A percentile compares a stretch with the other conserved stretches of the same genome.
Conservation (phyloP, 805 yeast genomes). For the Yamadazyma scolyti region DNA sequence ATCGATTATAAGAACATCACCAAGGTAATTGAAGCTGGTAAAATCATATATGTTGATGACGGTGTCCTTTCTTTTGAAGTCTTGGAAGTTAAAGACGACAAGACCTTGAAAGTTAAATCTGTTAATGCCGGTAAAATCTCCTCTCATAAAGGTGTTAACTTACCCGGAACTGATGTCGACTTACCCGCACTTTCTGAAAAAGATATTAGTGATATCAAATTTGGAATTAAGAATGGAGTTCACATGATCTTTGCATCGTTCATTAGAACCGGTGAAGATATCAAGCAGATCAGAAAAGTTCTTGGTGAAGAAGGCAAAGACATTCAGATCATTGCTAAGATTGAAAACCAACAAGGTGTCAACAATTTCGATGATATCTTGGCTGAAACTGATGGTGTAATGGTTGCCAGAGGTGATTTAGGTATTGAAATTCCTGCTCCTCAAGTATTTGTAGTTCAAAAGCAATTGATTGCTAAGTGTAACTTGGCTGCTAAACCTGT, state of each 20-base stretch:
- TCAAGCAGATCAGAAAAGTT: constrained; percentile 84
- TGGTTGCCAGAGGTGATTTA: constrained; percentile 99
- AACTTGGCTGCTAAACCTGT: constrained; percentile 99
- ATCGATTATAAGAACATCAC: constrained; percentile 95
- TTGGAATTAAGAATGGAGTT: constrained; percentile 96
- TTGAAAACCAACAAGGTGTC: constrained; percentile 99
- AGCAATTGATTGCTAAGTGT: constrained; percentile 98
- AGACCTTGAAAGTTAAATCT: constrained; percentile 82
- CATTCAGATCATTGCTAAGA: constrained; percentile 94
- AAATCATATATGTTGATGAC: constrained; percentile 91
- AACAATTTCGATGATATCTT: constrained; percentile 98
- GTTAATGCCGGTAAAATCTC: constrained; percentile 93
- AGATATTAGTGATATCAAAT: constrained; percentile 86
- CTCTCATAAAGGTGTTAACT: constrained; percentile 98
- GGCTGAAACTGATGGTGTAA: constrained; percentile 95
- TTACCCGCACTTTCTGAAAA: constrained; percentile 97
- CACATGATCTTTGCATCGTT: constrained; percentile 99
- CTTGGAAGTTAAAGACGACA: constrained; percentile 70
- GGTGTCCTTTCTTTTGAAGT: constrained; percentile 97
- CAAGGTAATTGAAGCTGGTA: constrained; percentile 85
- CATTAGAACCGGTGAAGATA: constrained; percentile 92
- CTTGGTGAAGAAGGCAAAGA: constrained; percentile 96
- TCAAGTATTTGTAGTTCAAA: constrained; percentile 96
- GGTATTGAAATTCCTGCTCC: constrained; percentile 99
- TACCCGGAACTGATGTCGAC: constrained; percentile 98